These are phyloP conservation scores for Paracorniculantispora psalliotae DNA, from an alignment of 2,329 filamentous ascomycete species.

Conservation along the genomic window DNA sequence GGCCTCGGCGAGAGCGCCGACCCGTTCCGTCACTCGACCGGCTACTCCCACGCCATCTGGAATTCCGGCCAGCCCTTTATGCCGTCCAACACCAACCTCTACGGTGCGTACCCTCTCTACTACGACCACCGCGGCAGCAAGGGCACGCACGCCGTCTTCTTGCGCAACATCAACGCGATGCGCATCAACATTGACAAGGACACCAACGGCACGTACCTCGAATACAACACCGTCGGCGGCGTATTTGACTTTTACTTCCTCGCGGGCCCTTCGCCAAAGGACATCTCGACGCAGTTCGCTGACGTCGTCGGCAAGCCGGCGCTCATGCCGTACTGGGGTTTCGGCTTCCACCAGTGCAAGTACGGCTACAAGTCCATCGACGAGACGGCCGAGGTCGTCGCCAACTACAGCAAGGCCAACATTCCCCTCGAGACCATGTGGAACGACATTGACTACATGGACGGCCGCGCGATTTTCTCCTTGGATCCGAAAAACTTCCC, in stretches of 20 bases:
- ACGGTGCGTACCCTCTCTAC: constrained; percentile 71
- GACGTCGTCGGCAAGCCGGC: constrained; percentile 51
- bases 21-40: constrained; percentile 61
- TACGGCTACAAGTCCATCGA: constrained; percentile 62
- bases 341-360: constrained; percentile 58
- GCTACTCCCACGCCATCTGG: constrained; percentile 57
- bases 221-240: constrained; percentile 76
- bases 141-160: constrained; percentile 60
- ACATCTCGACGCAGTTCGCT: constrained; percentile 56
- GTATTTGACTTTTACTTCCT: constrained; percentile 69
- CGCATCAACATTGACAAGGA: constrained; percentile 68
- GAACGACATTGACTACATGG: constrained; percentile 71
- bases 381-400: constrained; percentile 62
- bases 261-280: constrained; percentile 52
- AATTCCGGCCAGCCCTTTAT: constrained; percentile 58
- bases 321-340: constrained; percentile 61
- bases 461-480: constrained; percentile 50
- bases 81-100: constrained; percentile 60
- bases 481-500: constrained; percentile 61
- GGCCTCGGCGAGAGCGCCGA: constrained; percentile 76
- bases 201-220: constrained; percentile 58
- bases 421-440: constrained; percentile 73
- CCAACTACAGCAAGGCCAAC: constrained; percentile 56
- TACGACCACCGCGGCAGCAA: constrained; percentile 58
- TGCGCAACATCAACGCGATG: constrained; percentile 72